Evolutionary conservation across 805 yeast genomes (phyloP), one percentile per base, ranked within the genome.

Genomic region (Myxozyma mucilagina): DNA sequence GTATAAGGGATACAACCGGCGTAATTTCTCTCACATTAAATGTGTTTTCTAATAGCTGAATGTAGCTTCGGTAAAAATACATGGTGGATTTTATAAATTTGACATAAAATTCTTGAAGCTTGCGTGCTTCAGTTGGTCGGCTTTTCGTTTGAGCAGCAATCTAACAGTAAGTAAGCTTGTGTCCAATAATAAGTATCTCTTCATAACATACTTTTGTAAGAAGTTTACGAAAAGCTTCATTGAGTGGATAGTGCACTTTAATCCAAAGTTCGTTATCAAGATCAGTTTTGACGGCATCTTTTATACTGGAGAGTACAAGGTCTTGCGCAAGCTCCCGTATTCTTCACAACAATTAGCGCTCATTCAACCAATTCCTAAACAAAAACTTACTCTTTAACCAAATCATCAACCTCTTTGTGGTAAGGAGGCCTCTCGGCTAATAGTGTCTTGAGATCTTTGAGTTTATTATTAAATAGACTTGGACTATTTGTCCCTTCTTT

Each of bases 261-360:
- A 47, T 48, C 67, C 67, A 64, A 2, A 64, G 41, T 2, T 29
- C 45, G n/a, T 42, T 24, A 34, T 64, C 67, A 24, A 64, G 44
- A 24, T 62, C 59, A 2, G 51, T 51, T 18, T 39, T 44, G 8
- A 24, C 44, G 2, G 67, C 65, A 6, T 34, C 56, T 11, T 32
- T 13, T 5, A 64, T 18, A 42, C 63, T 63, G 1, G 45, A 24
- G 24, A 64, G 18, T 13, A 52, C 49, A n/a, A n/a, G 24, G 29
- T 31, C 14, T 45, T 45, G 49, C 3, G 51, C 57, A 1, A 50
- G 47, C 5, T 53, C 58, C 14, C 67, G 57, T 4, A 60, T 44
- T 34, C 65, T 63, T n/a, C 16, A 13, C 2, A 16, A n/a, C 18
- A 9, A 9, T 24, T 56, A 51, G 16, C 48, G 62, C n/a, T 20